Evolutionary conservation across 495 filamentous ascomycete species (phyloP).

Genomic region (Pyronema domesticum): DNA sequence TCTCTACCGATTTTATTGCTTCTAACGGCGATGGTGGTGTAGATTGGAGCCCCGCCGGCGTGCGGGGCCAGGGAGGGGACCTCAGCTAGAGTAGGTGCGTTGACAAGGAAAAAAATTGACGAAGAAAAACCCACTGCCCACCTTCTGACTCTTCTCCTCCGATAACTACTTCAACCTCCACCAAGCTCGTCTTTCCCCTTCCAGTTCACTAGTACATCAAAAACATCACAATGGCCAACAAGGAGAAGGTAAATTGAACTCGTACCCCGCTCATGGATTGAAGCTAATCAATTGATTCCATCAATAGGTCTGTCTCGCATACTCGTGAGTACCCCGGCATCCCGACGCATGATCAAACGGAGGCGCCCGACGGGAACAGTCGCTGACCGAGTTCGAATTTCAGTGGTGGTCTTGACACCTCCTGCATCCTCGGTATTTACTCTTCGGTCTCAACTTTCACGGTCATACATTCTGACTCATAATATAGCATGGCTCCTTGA

Average conservation of each 20-base stretch:
- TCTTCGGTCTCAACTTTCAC: conserved; percentile 5
- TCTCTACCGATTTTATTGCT: too few species aligned
- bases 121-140: background rate
- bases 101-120: background rate
- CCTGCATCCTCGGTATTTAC: conserved; percentile 34
- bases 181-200: background rate
- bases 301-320: conserved; percentile 29
- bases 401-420: conserved; percentile 47
- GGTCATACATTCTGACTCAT: conserved; percentile 8
- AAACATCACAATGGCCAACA: conserved; percentile 22
- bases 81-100: too few species aligned
- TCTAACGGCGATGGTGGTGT: too few species aligned
- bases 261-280: background rate
- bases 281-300: conserved; percentile 2
- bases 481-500: conserved; percentile 47
- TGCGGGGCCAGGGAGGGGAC: too few species aligned
- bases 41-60: too few species aligned
- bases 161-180: background rate
- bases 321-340: conserved; percentile 23
- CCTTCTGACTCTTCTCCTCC: background rate
- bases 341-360: background rate
- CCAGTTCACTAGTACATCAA: background rate
- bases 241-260: conserved; percentile 25
- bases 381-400: background rate
- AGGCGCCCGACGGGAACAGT: background rate